Percentiles rank a stretch among this genome's conserved stretches.
These are phyloP conservation scores for Microdochium trichocladiopsis DNA, from an alignment of 2,329 filamentous ascomycete species.

Conservation along the genomic window DNA sequence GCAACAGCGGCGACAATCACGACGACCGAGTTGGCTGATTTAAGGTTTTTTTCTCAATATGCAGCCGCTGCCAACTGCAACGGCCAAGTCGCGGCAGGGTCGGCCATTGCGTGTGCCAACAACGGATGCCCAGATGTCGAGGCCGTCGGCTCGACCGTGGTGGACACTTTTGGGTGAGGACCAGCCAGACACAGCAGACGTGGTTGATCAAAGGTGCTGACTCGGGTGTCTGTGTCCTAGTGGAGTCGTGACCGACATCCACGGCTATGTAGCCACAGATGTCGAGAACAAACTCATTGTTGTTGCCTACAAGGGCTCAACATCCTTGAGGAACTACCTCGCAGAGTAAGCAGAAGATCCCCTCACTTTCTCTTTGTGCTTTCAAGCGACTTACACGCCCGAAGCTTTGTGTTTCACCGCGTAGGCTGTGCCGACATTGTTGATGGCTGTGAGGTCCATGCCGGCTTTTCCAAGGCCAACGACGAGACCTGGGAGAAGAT, in stretches of 20 bases:
- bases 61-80: constrained; percentile 49
- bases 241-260: constrained; percentile 33
- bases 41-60: constrained; percentile 44
- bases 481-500: constrained; percentile 38
- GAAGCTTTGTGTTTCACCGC: constrained; percentile 30
- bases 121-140: constrained; percentile 35
- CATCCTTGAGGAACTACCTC: constrained; percentile 54
- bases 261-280: constrained; percentile 46
- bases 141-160: constrained; percentile 32
- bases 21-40: constrained; percentile 23
- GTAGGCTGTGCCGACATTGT: constrained; percentile 25
- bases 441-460: constrained; percentile 41
- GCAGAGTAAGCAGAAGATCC: constrained; percentile 30
- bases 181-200: too few relatives aligned
- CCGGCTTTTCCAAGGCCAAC: constrained; percentile 55
- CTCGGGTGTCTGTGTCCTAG: constrained; percentile 16
- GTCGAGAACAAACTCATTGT: constrained; percentile 44
- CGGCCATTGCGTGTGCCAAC: constrained; percentile 32
- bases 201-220: too few relatives aligned
- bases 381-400: not conserved
- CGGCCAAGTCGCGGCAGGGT: constrained; percentile 27
- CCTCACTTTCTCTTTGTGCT: constrained; percentile 19
- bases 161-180: constrained; percentile 32
- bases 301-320: constrained; percentile 51
- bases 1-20: constrained; percentile 14